phyloP scores from a whole-genome alignment of 1,284 basidiomycete genomes.

The Irpex sp. region DNA sequence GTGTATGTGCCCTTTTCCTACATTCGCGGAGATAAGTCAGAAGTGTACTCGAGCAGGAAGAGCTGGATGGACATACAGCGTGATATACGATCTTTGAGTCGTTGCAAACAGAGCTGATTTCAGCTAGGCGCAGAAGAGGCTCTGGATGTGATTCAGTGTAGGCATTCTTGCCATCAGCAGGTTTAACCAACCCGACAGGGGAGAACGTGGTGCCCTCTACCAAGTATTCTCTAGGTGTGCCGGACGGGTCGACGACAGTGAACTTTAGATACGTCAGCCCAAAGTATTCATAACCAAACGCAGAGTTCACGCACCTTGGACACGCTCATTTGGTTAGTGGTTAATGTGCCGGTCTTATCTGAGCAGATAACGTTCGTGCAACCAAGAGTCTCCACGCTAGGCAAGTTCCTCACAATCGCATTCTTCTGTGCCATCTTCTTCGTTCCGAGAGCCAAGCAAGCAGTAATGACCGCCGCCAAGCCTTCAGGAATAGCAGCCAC shows the following conservation, averaged over 20 bases:
- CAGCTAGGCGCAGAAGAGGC: constrained; percentile 76
- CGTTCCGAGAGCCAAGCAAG: constrained; percentile 91
- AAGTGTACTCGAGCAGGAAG: background rate
- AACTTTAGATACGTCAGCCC: constrained; percentile 45
- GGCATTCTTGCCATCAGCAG: constrained; percentile 56
- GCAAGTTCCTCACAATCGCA: constrained; percentile 91
- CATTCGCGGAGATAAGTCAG: background rate
- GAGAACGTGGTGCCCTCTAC: constrained; percentile 91
- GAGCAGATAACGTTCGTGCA: constrained; percentile 97
- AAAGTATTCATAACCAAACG: background rate
- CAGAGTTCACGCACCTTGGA: constrained; percentile 52
- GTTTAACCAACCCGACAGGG: constrained; percentile 69
- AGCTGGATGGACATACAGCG: constrained; percentile 41
- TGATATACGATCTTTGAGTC: constrained; percentile 89
- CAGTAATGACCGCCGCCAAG: constrained; percentile 92
- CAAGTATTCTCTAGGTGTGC: constrained; percentile 59
- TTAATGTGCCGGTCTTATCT: constrained; percentile 94
- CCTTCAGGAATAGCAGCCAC: constrained; percentile 97
- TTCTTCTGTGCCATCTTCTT: constrained; percentile 99
- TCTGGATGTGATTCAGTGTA: constrained; percentile 58
- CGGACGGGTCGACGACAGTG: constrained; percentile 58
- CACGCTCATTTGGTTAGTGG: constrained; percentile 96
- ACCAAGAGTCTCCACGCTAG: constrained; percentile 94
- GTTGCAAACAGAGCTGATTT: constrained; percentile 90
- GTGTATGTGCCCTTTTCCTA: constrained; percentile 77